Percentiles rank a stretch among this genome's conserved stretches.
Evolutionary conservation across 345 rosid genomes (phyloP).

Genomic region (Microcos paniculata): DNA sequence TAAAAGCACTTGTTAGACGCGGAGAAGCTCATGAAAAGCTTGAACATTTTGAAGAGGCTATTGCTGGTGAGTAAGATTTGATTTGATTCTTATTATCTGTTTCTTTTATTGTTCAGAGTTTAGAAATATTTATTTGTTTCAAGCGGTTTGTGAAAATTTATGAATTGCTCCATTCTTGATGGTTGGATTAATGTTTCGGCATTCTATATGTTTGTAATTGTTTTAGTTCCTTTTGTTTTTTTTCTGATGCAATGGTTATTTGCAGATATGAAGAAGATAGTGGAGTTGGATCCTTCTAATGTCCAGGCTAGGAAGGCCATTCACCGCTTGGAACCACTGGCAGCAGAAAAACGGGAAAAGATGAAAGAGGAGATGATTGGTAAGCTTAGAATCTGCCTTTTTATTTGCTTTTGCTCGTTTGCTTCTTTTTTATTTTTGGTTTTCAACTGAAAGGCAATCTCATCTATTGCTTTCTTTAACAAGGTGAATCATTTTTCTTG

Average conservation of each 20-base stretch:
- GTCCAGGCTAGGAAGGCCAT: constrained; percentile 70
- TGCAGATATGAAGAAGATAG: constrained; percentile 77
- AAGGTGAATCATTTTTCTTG: not conserved
- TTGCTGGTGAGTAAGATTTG: constrained; percentile 51
- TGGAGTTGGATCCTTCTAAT: constrained; percentile 83
- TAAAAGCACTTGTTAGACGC: constrained; percentile 76
- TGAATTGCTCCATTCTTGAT: not conserved
- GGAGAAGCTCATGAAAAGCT: constrained; percentile 92
- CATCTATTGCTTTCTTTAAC: not conserved
- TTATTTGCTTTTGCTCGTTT: not conserved
- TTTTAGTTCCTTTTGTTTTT: not conserved
- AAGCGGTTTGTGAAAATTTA: not conserved
- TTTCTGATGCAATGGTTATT: not conserved
- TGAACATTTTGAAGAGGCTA: constrained; percentile 84
- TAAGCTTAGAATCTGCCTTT: constrained; percentile 30
- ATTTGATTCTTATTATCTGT: not conserved
- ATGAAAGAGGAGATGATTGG: constrained; percentile 99
- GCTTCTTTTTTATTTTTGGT: not conserved
- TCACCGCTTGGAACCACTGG: constrained; percentile 73
- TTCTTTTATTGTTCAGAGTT: not conserved
- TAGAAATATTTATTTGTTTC: not conserved
- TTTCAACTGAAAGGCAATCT: not conserved
- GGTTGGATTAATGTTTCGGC: not conserved
- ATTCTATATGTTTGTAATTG: not conserved
- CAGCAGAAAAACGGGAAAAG: constrained; percentile 87